Conservation (phyloP, 768 basidiomycete genomes). For the Calocybe gangraenosa region DNA sequence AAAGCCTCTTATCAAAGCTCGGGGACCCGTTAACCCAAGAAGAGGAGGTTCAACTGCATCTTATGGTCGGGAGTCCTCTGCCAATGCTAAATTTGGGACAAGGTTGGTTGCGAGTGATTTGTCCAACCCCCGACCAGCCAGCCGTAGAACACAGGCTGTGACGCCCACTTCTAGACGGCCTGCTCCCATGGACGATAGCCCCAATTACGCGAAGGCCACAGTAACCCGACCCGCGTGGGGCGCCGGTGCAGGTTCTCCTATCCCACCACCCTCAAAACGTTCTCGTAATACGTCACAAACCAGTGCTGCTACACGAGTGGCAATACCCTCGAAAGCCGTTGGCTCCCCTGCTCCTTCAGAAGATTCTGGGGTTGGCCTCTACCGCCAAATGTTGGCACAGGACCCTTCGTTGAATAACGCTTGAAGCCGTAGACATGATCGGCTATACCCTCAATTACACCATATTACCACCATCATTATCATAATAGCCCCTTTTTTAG, state of each 20-base stretch:
- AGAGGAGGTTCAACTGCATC: conserved; percentile 44
- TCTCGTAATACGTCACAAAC: conserved; percentile 71
- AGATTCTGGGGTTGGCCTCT: conserved; percentile 82
- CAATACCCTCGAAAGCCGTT: conserved; percentile 38
- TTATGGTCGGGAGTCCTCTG: conserved; percentile 78
- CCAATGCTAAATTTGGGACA: conserved; percentile 90
- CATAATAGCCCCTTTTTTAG: conserved; percentile 14
- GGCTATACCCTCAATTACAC: conserved; percentile 17
- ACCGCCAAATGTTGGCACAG: conserved; percentile 76
- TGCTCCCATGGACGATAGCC: conserved; percentile 56
- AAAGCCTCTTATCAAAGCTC: conserved; percentile 62
- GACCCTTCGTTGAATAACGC: conserved; percentile 60
- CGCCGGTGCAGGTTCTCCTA: conserved; percentile 48
- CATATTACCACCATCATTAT: conserved; percentile 18
- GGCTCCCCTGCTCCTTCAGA: conserved; percentile 70
- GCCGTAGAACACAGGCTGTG: conserved; percentile 53
- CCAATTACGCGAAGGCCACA: conserved; percentile 64
- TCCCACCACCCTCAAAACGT: conserved; percentile 47
- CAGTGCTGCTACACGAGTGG: conserved; percentile 50
- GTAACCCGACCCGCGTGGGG: conserved; percentile 77
- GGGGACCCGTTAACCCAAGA: conserved; percentile 34
- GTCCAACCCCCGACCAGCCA: conserved; percentile 49
- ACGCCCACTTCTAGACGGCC: conserved; percentile 42
- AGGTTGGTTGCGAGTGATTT: conserved; percentile 69
- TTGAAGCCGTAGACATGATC: conserved; percentile 25